Base-by-base conservation (phyloP, 495 filamentous ascomycete species). In the Baudoinia panamericana region DNA sequence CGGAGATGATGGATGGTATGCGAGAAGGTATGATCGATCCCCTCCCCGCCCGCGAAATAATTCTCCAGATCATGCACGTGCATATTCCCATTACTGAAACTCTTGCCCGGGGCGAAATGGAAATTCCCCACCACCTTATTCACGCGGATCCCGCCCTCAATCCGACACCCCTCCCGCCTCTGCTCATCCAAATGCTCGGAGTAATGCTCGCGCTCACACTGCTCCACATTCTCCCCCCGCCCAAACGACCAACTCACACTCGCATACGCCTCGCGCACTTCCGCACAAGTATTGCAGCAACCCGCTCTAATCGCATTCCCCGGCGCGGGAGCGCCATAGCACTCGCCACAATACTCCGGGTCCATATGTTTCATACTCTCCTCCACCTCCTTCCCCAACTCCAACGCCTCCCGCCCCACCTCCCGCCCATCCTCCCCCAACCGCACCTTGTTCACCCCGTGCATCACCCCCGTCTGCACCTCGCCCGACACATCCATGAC, bases 91-190 rank as follows among this genome's bases (percentile, higher is more conserved):
- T 80, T 90, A 51, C 77, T 85, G 70, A 94, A 96, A 56, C 76
- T 84, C 60, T 85, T 78, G 54, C 90, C 90, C 1, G 90, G 92
- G 1, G 90, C 92, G 52, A 99, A 82, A 63, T 99, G 90, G 73
- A 99, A 99, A 64, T 99, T 99, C 30, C 90, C 90, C 39, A 96
- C 70, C 2, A 99, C 90, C 58, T 97, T 99, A 67, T 96, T 99
- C 30, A 99, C 90, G 21, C 82, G 80, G 45, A 99, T 70, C 10
- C 75, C 79, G 43, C 90, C 90, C 52, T 95, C 87, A 44, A 99
- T 80, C 20, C 93, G 84, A 60, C 90, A 99, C 20, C 90, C 90
- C 57, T 99, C 92, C 12, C 75, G 69, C 18, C 85, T 74, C 63
- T 95, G 87, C 41, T 75, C 76, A 53, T 88, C 80, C 30, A 99